Evolutionary conservation across 495 filamentous ascomycete genomes (phyloP).

Genomic region (Podospora pseudoanserina): DNA sequence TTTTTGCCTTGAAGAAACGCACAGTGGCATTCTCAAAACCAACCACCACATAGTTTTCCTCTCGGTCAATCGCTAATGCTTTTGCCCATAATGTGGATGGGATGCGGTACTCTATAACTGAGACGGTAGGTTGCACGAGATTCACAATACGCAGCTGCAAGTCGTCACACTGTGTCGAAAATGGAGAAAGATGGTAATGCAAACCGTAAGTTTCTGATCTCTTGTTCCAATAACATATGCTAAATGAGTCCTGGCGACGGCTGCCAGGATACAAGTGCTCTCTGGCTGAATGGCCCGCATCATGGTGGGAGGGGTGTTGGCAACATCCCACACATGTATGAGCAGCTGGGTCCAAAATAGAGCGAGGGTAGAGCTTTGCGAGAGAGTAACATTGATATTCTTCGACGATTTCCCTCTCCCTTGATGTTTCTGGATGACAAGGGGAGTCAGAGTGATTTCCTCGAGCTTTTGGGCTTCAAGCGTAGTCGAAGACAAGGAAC

Average conservation of each 20-base stretch:
- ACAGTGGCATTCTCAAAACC: conserved; percentile 37
- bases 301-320: conserved; percentile 28
- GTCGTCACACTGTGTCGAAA: neutral
- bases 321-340: conserved; percentile 39
- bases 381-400: conserved; percentile 32
- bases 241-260: conserved; percentile 30
- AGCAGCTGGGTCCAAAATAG: conserved; percentile 37
- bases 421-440: conserved; percentile 18
- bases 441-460: conserved; percentile 30
- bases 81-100: conserved; percentile 34
- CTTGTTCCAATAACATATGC: conserved; percentile 37
- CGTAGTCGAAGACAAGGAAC: conserved; percentile 31
- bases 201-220: conserved; percentile 38
- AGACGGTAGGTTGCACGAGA: conserved; percentile 23
- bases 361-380: conserved; percentile 35
- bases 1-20: conserved; percentile 34
- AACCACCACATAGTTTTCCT: conserved; percentile 35
- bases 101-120: conserved; percentile 36
- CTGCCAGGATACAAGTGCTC: conserved; percentile 36
- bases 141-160: conserved; percentile 35
- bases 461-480: conserved; percentile 34
- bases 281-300: conserved; percentile 28
- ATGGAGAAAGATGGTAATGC: neutral
- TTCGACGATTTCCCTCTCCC: conserved; percentile 27
- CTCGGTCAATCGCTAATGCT: conserved; percentile 32